Base-by-base conservation (phyloP, 2,329 filamentous ascomycete genomes). In the Plectosphaerella plurivora region DNA sequence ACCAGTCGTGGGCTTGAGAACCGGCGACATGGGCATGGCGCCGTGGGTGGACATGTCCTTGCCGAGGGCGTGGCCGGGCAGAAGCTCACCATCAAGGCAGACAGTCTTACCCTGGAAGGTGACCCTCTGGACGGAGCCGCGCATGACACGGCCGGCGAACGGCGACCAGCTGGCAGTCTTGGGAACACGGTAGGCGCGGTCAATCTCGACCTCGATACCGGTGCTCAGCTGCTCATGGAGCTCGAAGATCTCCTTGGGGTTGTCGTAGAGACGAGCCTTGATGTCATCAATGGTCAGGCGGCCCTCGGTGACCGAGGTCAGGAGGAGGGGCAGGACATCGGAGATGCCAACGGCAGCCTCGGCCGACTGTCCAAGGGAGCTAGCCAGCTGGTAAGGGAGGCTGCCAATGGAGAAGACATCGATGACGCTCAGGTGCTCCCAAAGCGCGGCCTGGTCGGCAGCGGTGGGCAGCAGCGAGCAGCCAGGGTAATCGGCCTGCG, bases 351-450 rank as follows among this genome's bases (percentile, higher is more conserved):
- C 76, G 4, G 81, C 75, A 15, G 84, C 77, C 50, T 84, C 79
- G 12, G 78, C 75, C 53, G 77, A 70, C 60, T 73, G 65, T 55
- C 81, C 75, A 25, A 76, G 69, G 55, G 76, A 73, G 49, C 76
- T 76, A 51, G 87, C 86, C 54, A 91, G 74, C 68, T 91, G 87
- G 70, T 88, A 92, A 11, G 88, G 89, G 57, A 91, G 73, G 66
- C 87, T 91, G 56, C 88, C 88, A 57, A 91, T 78, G 2, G 87
- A 90, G 74, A 92, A 91, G 51, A 90, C 82, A 64, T 92, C 88
- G 60, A 92, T 91, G 45, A 79, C 85, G 61, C 72, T 75, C 63
- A 92, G 72, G 64, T 91, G 78, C 57, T 87, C 81, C 88, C 88
- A 92, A 12, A 92, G 76, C 39, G 86, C 86, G 53, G 79, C 75